These are phyloP conservation scores for Tricholomella constricta DNA, from an alignment of 768 basidiomycete genomes.

Conservation along the genomic window DNA sequence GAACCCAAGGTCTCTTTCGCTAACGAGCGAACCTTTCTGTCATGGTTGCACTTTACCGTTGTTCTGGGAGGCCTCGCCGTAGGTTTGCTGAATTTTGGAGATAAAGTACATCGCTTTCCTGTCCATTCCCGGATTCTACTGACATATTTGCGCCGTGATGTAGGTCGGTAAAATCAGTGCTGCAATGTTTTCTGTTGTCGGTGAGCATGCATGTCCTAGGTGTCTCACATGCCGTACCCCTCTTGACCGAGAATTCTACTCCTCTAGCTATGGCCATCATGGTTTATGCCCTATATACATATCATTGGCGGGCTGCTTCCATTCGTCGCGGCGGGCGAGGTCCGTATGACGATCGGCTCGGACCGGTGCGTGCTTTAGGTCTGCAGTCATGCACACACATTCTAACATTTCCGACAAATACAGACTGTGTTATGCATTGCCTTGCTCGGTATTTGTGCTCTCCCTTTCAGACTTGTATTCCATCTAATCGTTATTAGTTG, in stretches of 20 bases:
- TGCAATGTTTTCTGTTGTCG: constrained; percentile 93
- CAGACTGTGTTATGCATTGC: constrained; percentile 85
- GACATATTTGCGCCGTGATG: not conserved
- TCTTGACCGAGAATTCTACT: not conserved
- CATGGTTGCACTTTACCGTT: constrained; percentile 98
- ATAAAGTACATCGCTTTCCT: constrained; percentile 61
- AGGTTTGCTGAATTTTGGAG: constrained; percentile 96
- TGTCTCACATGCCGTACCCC: constrained; percentile 15
- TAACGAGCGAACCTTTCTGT: constrained; percentile 93
- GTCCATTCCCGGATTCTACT: not conserved
- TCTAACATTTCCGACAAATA: not conserved
- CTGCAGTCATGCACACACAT: not conserved
- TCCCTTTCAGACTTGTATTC: not conserved
- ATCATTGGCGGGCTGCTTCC: constrained; percentile 94
- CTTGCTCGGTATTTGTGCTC: constrained; percentile 61
- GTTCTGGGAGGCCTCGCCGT: constrained; percentile 96
- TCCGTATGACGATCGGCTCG: constrained; percentile 95
- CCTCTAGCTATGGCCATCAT: constrained; percentile 92
- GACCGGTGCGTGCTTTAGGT: constrained; percentile 68
- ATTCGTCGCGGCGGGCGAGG: constrained; percentile 91
- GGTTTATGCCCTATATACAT: constrained; percentile 93
- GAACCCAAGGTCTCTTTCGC: constrained; percentile 96
- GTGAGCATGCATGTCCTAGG: constrained; percentile 37
- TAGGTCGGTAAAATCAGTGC: constrained; percentile 95
- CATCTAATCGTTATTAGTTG: constrained; percentile 48